A percentile compares a stretch with the other conserved stretches of the same genome.
These are phyloP conservation scores for Trichoderma sp. DNA, from an alignment of 2,329 filamentous ascomycete species.

Conservation along the genomic window DNA sequence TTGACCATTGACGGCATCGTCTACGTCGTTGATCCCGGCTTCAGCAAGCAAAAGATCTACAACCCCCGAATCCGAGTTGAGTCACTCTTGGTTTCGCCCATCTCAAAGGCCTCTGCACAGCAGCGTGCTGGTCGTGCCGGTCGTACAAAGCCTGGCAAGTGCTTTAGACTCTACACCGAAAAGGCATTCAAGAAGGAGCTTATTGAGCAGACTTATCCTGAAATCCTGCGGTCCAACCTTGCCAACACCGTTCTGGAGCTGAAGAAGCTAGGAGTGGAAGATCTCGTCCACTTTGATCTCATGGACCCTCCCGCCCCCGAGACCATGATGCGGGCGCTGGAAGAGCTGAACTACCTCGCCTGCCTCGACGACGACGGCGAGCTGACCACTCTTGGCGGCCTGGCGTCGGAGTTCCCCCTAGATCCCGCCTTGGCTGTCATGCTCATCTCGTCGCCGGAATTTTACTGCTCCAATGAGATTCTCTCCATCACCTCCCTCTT, in stretches of 20 bases:
- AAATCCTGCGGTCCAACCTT: slow-evolving; percentile 92
- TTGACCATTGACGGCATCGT: slow-evolving; percentile 99
- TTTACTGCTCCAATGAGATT: slow-evolving; percentile 98
- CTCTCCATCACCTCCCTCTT: slow-evolving; percentile 91
- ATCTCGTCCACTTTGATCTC: slow-evolving; percentile 96
- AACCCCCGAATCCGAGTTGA: slow-evolving; percentile 96
- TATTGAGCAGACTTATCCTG: slow-evolving; percentile 95
- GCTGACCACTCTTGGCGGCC: slow-evolving; percentile 78
- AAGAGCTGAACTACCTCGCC: slow-evolving; percentile 96
- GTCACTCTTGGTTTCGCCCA: slow-evolving; percentile 94
- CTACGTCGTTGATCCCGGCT: slow-evolving; percentile 98
- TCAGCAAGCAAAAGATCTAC: slow-evolving; percentile 99
- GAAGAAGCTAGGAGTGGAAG: slow-evolving; percentile 94
- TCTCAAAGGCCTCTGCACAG: slow-evolving; percentile 95
- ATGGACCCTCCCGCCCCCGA: slow-evolving; percentile 99
- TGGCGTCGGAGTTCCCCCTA: slow-evolving; percentile 93
- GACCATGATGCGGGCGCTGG: slow-evolving; percentile 95
- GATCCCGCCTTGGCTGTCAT: slow-evolving; percentile 95
- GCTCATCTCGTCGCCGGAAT: slow-evolving; percentile 96
- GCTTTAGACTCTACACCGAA: slow-evolving; percentile 96
- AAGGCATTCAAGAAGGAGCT: slow-evolving; percentile 95
- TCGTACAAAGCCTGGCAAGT: slow-evolving; percentile 97
- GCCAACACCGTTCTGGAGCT: slow-evolving; percentile 93
- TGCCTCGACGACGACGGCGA: slow-evolving; percentile 97
- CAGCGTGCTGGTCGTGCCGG: slow-evolving; percentile 98